These are phyloP conservation scores for Henningerozyma blattae DNA, from an alignment of 805 yeast species.

Conservation along the genomic window DNA sequence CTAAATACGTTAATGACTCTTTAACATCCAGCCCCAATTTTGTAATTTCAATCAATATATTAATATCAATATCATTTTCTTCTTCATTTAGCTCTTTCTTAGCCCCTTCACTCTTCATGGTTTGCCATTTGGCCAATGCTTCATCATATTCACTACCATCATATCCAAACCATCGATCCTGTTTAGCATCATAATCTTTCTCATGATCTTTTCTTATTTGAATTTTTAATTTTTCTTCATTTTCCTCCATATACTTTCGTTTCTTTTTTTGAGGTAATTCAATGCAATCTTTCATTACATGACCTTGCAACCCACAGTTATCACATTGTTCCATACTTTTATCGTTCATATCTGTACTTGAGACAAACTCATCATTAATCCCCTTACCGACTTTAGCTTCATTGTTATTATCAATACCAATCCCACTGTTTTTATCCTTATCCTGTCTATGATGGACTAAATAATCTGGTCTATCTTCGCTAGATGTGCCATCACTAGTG, in stretches of 20 bases:
- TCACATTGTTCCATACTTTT: slow-evolving; percentile 23
- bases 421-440: slow-evolving; percentile 24
- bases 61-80: slow-evolving; percentile 4
- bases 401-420: slow-evolving; percentile 32
- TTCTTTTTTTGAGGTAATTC: slow-evolving; percentile 38
- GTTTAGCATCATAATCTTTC: slow-evolving; percentile 48
- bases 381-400: slow-evolving; percentile 47
- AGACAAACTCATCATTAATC: slow-evolving; percentile 33
- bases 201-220: slow-evolving; percentile 11
- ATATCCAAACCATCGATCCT: slow-evolving; percentile 79
- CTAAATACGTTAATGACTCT: neutral
- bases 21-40: neutral
- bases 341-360: neutral
- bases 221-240: neutral
- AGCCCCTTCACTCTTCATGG: slow-evolving; percentile 8
- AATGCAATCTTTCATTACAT: slow-evolving; percentile 41
- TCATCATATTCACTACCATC: slow-evolving; percentile 49
- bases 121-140: slow-evolving; percentile 35
- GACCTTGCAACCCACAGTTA: slow-evolving; percentile 48
- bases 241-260: neutral
- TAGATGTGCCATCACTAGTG: slow-evolving; percentile 13
- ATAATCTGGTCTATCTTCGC: slow-evolving; percentile 25
- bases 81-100: slow-evolving; percentile 7
- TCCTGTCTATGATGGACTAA: slow-evolving; percentile 44
- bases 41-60: slow-evolving; percentile 8